Conservation (phyloP, 2,329 filamentous ascomycete genomes). For the Scopulariopsis brevicaulis region DNA sequence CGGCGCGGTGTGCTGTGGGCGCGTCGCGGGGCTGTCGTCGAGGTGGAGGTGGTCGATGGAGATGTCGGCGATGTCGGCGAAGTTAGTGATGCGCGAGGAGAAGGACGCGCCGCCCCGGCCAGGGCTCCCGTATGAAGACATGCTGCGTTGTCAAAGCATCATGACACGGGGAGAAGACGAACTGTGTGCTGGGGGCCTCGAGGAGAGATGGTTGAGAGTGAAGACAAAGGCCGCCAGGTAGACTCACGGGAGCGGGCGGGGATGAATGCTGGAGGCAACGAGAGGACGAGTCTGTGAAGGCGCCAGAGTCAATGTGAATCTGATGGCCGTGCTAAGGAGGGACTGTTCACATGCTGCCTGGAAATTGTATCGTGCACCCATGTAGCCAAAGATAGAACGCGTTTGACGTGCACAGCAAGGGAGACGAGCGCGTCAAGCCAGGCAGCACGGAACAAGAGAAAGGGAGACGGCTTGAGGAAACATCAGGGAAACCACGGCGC, state of each 20-base stretch:
- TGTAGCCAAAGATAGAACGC: too few species aligned
- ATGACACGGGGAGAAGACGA: background rate
- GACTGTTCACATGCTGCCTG: too few species aligned
- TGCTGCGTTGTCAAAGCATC: background rate
- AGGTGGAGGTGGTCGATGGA: slow-evolving; percentile 4
- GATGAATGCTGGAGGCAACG: too few species aligned
- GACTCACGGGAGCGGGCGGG: too few species aligned
- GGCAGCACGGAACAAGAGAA: background rate
- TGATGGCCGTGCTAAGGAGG: too few species aligned
- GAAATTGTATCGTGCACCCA: too few species aligned
- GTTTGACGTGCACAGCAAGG: too few species aligned
- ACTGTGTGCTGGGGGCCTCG: background rate
- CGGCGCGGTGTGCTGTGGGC: slow-evolving; percentile 2
- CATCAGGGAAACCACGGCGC: background rate
- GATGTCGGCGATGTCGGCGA: slow-evolving; percentile 5
- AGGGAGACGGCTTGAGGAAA: background rate
- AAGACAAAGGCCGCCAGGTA: too few species aligned
- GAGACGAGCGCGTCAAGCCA: too few species aligned
- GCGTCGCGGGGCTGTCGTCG: background rate
- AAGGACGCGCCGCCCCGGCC: slow-evolving; percentile 1
- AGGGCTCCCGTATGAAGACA: slow-evolving; percentile 1
- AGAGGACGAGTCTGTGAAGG: too few species aligned
- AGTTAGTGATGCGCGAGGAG: slow-evolving; percentile 5
- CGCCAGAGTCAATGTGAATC: too few species aligned
- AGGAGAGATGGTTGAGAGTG: background rate